phyloP scores from a whole-genome alignment of 2,329 filamentous ascomycete species.

The Fusarium sp. region DNA sequence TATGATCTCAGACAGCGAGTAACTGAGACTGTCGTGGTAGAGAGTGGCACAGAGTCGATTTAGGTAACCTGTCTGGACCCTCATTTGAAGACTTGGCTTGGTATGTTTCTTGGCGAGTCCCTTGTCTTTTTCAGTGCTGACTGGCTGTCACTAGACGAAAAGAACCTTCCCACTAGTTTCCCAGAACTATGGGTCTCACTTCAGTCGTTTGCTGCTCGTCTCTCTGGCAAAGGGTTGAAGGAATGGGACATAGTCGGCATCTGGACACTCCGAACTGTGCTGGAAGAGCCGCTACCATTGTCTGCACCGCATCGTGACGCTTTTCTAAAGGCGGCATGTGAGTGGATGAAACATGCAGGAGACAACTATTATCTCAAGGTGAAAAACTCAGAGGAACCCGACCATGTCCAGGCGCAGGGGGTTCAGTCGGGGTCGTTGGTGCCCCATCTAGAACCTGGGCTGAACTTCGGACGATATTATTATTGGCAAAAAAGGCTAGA shows the following conservation, averaged over 20 bases:
- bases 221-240: constrained; percentile 42
- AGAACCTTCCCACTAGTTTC: too few species aligned
- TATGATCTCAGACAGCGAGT: neutral
- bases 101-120: neutral
- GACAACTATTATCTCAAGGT: constrained; percentile 41
- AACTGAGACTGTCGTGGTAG: neutral
- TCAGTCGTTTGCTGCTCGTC: constrained; percentile 54
- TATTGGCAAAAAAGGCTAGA: constrained; percentile 52
- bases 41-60: neutral
- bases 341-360: constrained; percentile 53
- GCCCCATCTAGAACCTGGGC: constrained; percentile 33
- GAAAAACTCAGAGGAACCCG: constrained; percentile 31
- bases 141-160: neutral
- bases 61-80: neutral
- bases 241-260: constrained; percentile 50
- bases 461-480: constrained; percentile 49
- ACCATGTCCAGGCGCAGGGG: constrained; percentile 37
- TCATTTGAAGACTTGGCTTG: neutral
- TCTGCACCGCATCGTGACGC: constrained; percentile 37
- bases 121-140: neutral
- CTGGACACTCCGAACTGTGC: constrained; percentile 51
- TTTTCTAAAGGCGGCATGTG: constrained; percentile 43
- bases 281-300: constrained; percentile 48
- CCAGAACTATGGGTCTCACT: constrained; percentile 48
- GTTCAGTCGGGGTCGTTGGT: constrained; percentile 44